Percentiles rank a stretch among this genome's conserved stretches.
Conservation (phyloP, 106 monocot genomes). For the Dendrobium officinale region DNA sequence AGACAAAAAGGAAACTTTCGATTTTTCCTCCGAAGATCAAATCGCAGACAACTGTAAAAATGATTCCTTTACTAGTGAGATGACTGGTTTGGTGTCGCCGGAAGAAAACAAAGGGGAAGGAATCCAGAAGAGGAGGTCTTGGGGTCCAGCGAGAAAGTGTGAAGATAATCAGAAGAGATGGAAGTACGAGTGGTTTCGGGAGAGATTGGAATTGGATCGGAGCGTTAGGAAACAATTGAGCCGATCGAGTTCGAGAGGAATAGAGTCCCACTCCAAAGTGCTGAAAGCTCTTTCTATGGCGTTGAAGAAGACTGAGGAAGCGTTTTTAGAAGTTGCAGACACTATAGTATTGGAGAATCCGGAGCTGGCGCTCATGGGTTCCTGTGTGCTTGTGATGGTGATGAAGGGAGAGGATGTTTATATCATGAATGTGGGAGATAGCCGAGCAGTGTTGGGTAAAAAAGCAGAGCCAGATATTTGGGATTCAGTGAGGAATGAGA, state of each 20-base stretch:
- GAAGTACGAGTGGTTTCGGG: constrained; percentile 39
- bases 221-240: constrained; percentile 18
- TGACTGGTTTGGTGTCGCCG: neutral
- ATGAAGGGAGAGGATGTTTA: constrained; percentile 95
- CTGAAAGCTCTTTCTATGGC: constrained; percentile 58
- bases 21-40: neutral
- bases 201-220: constrained; percentile 23
- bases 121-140: constrained; percentile 8
- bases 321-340: constrained; percentile 61
- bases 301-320: constrained; percentile 68
- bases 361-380: constrained; percentile 92
- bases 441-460: constrained; percentile 59
- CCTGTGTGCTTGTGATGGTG: constrained; percentile 87
- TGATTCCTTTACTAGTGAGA: neutral
- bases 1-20: neutral
- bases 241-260: neutral
- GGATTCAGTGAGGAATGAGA: constrained; percentile 14
- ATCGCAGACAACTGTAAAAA: neutral
- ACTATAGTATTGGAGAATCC: constrained; percentile 67
- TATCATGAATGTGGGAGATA: constrained; percentile 91
- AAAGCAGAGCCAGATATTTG: constrained; percentile 18
- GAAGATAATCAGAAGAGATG: constrained; percentile 40
- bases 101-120: neutral
- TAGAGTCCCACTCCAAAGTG: constrained; percentile 36
- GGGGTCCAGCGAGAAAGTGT: constrained; percentile 15